Conservation (phyloP, 148 eudicot genomes). For the Cornus suecica region DNA sequence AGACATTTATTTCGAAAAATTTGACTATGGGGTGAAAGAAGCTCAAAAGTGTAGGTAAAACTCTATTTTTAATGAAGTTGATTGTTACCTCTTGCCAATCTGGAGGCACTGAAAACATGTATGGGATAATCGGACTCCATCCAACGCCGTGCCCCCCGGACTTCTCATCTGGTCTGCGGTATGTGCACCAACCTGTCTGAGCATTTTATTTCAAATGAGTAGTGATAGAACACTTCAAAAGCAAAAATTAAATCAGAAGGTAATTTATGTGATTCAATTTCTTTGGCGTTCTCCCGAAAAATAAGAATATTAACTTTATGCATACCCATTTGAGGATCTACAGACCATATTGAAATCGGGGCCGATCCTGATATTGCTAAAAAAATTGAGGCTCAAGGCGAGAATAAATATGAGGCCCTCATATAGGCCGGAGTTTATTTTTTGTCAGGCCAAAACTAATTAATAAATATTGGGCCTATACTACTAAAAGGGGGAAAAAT, state of each 20-base stretch:
- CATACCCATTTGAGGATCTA: too few relatives aligned
- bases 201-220: slow-evolving; percentile 26
- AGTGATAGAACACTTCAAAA: neutral
- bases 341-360: too few relatives aligned
- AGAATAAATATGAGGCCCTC: too few relatives aligned
- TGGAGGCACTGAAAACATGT: slow-evolving; percentile 67
- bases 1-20: too few relatives aligned
- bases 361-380: too few relatives aligned
- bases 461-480: too few relatives aligned
- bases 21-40: neutral
- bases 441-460: too few relatives aligned
- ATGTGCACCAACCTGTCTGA: slow-evolving; percentile 99
- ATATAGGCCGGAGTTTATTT: too few relatives aligned
- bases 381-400: too few relatives aligned
- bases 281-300: neutral
- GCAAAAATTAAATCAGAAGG: neutral
- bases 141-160: slow-evolving; percentile 99
- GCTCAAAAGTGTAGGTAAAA: neutral
- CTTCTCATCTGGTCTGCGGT: slow-evolving; percentile 89
- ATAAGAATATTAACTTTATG: neutral
- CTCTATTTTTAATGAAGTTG: neutral
- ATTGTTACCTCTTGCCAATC: slow-evolving; percentile 81
- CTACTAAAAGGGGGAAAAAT: too few relatives aligned
- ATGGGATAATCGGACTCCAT: slow-evolving; percentile 99
- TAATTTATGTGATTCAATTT: neutral